Percentiles rank a stretch among this genome's conserved stretches.
Conservation (phyloP, 169 alveolate species). For the Plasmodium chabaudi region DNA sequence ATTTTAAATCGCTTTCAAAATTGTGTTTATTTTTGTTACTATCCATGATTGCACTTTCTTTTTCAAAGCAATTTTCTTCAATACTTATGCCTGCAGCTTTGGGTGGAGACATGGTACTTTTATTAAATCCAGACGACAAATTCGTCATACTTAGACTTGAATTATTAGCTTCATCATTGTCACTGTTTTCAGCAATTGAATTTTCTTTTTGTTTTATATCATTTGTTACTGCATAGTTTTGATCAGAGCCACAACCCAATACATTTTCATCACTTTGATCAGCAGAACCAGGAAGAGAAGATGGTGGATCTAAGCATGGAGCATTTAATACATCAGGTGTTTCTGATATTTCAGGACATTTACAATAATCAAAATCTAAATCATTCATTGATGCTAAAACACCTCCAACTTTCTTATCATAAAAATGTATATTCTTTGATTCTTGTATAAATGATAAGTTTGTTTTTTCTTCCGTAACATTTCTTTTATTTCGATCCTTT, state of each 20-base stretch:
- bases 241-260: too few species aligned
- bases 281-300: too few species aligned
- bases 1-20: background rate
- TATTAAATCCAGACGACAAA: too few species aligned
- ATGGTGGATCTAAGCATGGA: too few species aligned
- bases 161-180: too few species aligned
- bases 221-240: too few species aligned
- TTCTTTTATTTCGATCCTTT: background rate
- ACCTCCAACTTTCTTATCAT: constrained; percentile 10
- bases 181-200: too few species aligned
- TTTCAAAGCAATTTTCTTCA: background rate
- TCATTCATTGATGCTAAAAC: constrained; percentile 2
- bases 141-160: too few species aligned
- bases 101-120: too few species aligned
- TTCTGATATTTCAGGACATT: background rate
- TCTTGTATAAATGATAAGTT: background rate
- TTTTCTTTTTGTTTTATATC: too few species aligned
- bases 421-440: constrained; percentile 33
- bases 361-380: constrained; percentile 55
- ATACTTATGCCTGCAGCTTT: background rate
- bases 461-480: background rate
- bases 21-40: background rate
- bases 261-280: too few species aligned
- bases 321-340: too few species aligned
- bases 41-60: background rate